Evolutionary conservation across 176 grass and related monocot genomes (phyloP).

Genomic region (sorghum (Sorghum bicolor)): DNA sequence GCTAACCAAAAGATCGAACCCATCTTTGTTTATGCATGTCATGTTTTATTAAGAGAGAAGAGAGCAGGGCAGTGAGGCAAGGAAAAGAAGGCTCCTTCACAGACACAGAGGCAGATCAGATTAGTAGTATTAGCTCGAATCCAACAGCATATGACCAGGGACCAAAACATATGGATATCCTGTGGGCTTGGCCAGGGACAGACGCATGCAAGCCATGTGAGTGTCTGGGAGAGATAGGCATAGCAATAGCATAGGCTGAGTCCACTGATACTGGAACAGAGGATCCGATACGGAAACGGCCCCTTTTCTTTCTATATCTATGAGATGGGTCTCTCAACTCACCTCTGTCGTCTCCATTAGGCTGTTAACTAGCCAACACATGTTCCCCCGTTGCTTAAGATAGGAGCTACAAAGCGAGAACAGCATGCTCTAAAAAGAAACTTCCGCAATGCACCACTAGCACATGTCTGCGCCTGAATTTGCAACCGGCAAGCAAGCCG

Average conservation of each 20-base stretch:
- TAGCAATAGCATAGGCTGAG: background rate
- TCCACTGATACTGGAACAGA: slow-evolving; percentile 6
- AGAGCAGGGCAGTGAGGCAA: background rate
- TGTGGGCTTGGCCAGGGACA: slow-evolving; percentile 40
- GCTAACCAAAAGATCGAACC: slow-evolving; percentile 19
- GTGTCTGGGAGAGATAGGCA: background rate
- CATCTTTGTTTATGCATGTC: background rate
- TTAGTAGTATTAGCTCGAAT: background rate
- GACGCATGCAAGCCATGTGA: slow-evolving; percentile 27
- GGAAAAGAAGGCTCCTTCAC: background rate
- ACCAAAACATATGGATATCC: background rate
- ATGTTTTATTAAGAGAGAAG: background rate
- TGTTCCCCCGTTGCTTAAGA: slow-evolving; percentile 13
- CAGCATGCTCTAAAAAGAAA: slow-evolving; percentile 27
- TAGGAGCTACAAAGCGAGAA: slow-evolving; percentile 9
- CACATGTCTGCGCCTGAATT: slow-evolving; percentile 32
- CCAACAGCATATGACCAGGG: slow-evolving; percentile 25
- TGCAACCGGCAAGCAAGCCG: slow-evolving; percentile 28
- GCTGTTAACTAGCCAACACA: slow-evolving; percentile 2
- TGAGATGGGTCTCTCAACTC: background rate
- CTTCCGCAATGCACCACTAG: slow-evolving; percentile 38
- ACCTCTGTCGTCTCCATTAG: background rate
- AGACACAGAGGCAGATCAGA: background rate
- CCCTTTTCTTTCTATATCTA: background rate
- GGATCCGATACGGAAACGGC: background rate